Evolutionary conservation across 257 asterid species (phyloP), one percentile per base, ranked within the genome.

Genomic region (Eucommia ulmoides): DNA sequence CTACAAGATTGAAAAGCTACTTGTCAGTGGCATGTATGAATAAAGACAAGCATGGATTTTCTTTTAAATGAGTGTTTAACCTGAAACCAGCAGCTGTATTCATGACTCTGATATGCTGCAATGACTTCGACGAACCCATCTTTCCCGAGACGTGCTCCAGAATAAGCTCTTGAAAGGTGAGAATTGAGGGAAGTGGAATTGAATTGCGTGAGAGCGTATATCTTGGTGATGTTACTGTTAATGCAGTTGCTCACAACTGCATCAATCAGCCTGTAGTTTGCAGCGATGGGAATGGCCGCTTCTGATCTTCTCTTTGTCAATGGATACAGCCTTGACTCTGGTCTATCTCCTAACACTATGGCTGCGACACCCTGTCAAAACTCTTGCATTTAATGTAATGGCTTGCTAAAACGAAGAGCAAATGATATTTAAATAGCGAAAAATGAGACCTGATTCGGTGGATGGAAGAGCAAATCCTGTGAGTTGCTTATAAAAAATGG

Each of bases 361-460:
- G 97, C 97, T 60, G 97, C 97, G 64, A 87, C 97, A 71, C 84
- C 79, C n/a, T n/a, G n/a, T n/a, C n/a, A n/a, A n/a, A n/a, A n/a
- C n/a, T n/a, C n/a, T n/a, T n/a, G n/a, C n/a, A n/a, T n/a, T n/a
- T n/a, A n/a, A n/a, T n/a, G n/a, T n/a, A n/a, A n/a, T n/a, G n/a
- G n/a, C n/a, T n/a, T n/a, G n/a, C n/a, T n/a, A n/a, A n/a, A n/a
- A n/a, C n/a, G n/a, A n/a, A n/a, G n/a, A 29, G 0, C 0, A 29
- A 35, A 10, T 10, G n/a, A 4, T 35, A 11, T 35, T 35, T 1
- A 18, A 35, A 35, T 0, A 18, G 44, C 44, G 1, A 10, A 35
- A 35, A 35, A 18, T 7, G 3, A 17, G 21, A 79, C 96, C 88
- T 86, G 94, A 49, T 70, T 81, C 62, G 70, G 56, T n/a, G 94